These are phyloP conservation scores for Escovopsis sp. DNA, from an alignment of 2,329 filamentous ascomycete species.

Conservation along the genomic window DNA sequence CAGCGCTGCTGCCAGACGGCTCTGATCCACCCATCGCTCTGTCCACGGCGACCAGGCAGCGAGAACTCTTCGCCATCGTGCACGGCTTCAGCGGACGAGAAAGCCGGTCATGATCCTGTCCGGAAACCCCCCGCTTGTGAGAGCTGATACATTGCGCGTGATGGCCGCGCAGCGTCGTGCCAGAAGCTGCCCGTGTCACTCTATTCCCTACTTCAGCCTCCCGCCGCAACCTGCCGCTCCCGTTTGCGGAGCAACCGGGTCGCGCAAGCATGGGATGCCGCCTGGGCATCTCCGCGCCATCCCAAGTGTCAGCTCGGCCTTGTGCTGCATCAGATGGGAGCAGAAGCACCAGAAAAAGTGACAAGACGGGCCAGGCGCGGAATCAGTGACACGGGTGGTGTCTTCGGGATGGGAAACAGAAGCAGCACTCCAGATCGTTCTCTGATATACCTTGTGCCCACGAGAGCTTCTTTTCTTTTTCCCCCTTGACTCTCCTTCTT, in stretches of 20 bases:
- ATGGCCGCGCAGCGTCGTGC: neutral
- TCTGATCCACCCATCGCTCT: too few relatives aligned
- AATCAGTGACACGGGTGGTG: conserved; percentile 2
- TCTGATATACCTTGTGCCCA: neutral
- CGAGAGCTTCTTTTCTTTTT: neutral
- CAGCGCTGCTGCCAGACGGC: too few relatives aligned
- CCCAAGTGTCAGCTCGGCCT: neutral
- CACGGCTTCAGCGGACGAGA: too few relatives aligned
- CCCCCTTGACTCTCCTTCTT: too few relatives aligned
- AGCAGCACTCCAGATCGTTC: neutral
- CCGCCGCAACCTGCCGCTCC: neutral
- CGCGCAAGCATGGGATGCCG: conserved; percentile 4
- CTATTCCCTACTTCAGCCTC: neutral
- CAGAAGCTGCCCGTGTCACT: neutral
- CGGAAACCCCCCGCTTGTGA: neutral
- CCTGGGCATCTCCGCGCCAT: neutral
- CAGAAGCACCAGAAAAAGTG: neutral
- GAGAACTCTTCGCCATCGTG: too few relatives aligned
- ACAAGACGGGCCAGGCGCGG: neutral
- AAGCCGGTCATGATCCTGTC: too few relatives aligned
- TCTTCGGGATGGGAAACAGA: neutral
- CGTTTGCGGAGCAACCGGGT: conserved; percentile 2
- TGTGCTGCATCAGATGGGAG: conserved; percentile 1
- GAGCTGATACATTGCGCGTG: neutral
- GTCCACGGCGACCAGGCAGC: too few relatives aligned